Conservation (phyloP, 2,329 filamentous ascomycete genomes). For the Stagonosporopsis vannaccii region DNA sequence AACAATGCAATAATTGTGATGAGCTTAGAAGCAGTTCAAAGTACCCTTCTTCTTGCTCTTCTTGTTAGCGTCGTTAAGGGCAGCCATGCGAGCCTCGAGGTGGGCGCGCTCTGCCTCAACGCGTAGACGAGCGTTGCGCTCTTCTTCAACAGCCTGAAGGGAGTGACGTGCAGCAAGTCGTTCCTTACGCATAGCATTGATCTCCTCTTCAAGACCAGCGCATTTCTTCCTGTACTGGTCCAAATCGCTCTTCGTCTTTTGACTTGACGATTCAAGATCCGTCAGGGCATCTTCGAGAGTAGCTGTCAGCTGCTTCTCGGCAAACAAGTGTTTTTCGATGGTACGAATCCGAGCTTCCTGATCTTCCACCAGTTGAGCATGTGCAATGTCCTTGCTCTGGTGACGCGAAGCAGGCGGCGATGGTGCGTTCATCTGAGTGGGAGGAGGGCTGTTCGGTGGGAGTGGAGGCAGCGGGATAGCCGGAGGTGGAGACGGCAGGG, state of each 20-base stretch:
- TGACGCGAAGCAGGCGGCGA: conserved; percentile 71
- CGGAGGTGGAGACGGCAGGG: conserved; percentile 90
- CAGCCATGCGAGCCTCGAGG: conserved; percentile 81
- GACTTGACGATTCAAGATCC: conserved; percentile 89
- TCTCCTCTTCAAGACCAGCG: conserved; percentile 74
- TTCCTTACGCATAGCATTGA: conserved; percentile 69
- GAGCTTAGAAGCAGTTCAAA: conserved; percentile 89
- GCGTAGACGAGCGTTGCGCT: conserved; percentile 88
- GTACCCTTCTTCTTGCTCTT: conserved; percentile 96
- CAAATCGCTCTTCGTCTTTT: conserved; percentile 88
- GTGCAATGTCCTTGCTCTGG: conserved; percentile 79
- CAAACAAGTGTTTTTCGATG: conserved; percentile 94
- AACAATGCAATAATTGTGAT: conserved; percentile 8
- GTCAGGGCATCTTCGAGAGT: conserved; percentile 95
- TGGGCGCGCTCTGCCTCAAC: conserved; percentile 89
- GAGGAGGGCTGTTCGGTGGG: conserved; percentile 60
- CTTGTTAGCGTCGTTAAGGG: conserved; percentile 83
- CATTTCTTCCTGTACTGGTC: conserved; percentile 92
- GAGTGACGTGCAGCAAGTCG: conserved; percentile 66
- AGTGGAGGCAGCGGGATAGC: conserved; percentile 95
- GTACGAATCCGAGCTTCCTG: conserved; percentile 94
- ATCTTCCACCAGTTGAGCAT: conserved; percentile 86
- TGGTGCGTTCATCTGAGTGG: conserved; percentile 60
- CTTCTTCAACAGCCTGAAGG: conserved; percentile 93
- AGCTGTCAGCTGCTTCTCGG: conserved; percentile 94